Conservation (phyloP, 2,329 filamentous ascomycete species). For the Aspergillus sp. region DNA sequence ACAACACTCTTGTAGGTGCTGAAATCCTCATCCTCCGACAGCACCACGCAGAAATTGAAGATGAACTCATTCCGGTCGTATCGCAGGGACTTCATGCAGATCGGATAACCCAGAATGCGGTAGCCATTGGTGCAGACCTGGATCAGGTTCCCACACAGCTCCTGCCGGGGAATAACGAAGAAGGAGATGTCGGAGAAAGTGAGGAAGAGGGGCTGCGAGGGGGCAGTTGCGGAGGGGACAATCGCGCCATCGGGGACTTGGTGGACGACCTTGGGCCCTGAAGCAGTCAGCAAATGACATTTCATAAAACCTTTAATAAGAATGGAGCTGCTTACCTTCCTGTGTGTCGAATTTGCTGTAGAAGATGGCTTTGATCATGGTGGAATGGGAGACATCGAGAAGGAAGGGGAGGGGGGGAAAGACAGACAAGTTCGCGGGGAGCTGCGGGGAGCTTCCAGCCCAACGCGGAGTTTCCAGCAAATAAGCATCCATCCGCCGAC, state of each 20-base stretch:
- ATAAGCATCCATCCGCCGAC: not conserved
- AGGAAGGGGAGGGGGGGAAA: not conserved
- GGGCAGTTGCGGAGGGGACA: conserved; percentile 47
- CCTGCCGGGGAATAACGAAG: conserved; percentile 92
- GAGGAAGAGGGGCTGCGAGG: conserved; percentile 65
- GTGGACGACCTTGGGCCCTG: conserved; percentile 64
- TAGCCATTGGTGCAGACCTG: conserved; percentile 71
- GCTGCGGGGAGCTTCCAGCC: conserved; percentile 3
- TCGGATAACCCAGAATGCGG: conserved; percentile 81
- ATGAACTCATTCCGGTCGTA: conserved; percentile 96
- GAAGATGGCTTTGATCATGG: conserved; percentile 66
- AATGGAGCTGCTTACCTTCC: conserved; percentile 43
- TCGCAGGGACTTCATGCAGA: conserved; percentile 78
- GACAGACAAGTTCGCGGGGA: not conserved
- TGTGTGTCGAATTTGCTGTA: conserved; percentile 67
- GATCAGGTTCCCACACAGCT: conserved; percentile 90
- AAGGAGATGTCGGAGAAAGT: conserved; percentile 84
- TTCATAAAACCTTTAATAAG: not conserved
- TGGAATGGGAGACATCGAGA: conserved; percentile 20
- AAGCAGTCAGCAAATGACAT: conserved; percentile 9
- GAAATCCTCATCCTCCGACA: conserved; percentile 70
- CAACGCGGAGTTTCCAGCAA: not conserved
- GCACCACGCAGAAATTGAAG: conserved; percentile 92
- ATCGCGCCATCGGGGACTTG: conserved; percentile 65
- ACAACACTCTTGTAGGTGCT: conserved; percentile 82